Conservation (phyloP, 441 rosid species). For the Aleurites moluccanus region DNA sequence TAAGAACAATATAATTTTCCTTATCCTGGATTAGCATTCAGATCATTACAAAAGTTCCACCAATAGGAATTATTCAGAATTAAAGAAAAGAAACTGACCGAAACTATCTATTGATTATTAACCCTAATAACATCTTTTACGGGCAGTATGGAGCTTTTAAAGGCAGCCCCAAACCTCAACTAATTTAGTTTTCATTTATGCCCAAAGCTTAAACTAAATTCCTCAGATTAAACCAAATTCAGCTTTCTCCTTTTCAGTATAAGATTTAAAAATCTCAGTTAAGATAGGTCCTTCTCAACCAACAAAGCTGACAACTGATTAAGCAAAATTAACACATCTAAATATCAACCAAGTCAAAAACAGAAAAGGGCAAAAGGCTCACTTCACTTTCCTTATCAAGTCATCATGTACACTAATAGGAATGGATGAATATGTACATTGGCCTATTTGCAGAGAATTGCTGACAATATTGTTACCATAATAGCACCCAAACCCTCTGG, state of each 20-base stretch:
- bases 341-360: slow-evolving; percentile 4
- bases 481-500: not conserved
- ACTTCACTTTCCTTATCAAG: not conserved
- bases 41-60: not conserved
- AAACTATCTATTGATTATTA: not conserved
- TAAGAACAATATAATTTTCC: not conserved
- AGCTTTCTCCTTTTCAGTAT: not conserved
- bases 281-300: not conserved
- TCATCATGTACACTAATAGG: not conserved
- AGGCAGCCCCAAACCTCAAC: not conserved
- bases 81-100: not conserved
- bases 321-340: slow-evolving; percentile 3
- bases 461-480: not conserved
- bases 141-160: not conserved
- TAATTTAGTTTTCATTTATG: not conserved
- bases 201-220: not conserved
- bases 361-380: not conserved
- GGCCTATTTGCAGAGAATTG: not conserved
- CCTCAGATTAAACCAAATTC: not conserved
- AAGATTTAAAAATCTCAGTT: not conserved
- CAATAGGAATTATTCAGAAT: not conserved
- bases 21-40: not conserved
- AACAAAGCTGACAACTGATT: not conserved
- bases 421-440: not conserved
- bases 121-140: not conserved